Base-by-base conservation (phyloP, 345 rosid species). In the Trapa incisa region DNA sequence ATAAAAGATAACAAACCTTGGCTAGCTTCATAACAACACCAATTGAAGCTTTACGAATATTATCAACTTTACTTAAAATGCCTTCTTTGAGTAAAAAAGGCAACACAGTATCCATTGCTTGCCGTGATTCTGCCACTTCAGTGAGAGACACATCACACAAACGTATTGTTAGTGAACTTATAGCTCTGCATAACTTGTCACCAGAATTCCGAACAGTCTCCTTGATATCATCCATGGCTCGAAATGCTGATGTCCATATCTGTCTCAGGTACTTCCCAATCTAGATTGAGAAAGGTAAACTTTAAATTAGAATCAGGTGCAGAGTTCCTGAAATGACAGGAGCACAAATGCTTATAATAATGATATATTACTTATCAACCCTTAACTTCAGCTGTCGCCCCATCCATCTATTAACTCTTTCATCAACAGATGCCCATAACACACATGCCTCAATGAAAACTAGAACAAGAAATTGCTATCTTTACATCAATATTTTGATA, bases 221-320 rank as follows among this genome's bases (percentile, higher is more conserved):
- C 80, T 93, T 93, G 67, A 90, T 90, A 84, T 93, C 98, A 86
- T 93, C 97, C 98, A 93, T 90, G 76, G 97, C 97, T 75, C 97
- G 97, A 78, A 88, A 93, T 56, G 92, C 86, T 70, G 82, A 90
- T 11, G 77, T 76, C 97, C 98, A 93, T 58, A 90, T 58, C 74
- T 77, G 82, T 83, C 80, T 87, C 81, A 93, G 75, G 81, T 90
- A 86, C 76, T 84, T 92, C 65, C 83, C 77, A 37, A 93, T 85
- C 98, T 93, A 71, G 47, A 63, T 41, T 56, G 69, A 60, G 71
- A 81, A n/a, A 64, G 36, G 66, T 6, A 37, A 64, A 14, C 42
- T 39, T 0, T 6, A 1, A 58, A 11, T 12, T 35, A 9, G 37
- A 6, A 58, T 58, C 2, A 22, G 29, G 29, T 22, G 29, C 29